These are phyloP conservation scores for Gossypium schwendimanii DNA, from an alignment of 441 rosid species.

Conservation along the genomic window DNA sequence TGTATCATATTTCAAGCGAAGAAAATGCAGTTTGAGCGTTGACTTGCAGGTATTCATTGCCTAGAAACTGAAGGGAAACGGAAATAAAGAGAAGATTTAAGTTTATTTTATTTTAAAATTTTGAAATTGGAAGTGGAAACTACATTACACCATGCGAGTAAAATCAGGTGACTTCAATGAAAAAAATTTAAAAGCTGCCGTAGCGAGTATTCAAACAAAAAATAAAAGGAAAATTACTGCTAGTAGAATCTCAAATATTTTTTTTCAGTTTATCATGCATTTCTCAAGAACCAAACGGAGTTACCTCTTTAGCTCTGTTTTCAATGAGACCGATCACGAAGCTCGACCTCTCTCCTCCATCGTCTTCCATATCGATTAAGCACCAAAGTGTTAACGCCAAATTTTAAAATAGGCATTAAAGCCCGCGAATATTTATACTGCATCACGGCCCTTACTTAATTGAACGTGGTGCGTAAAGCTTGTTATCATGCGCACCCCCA, in stretches of 20 bases:
- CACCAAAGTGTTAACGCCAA: not conserved
- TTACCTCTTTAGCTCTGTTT: slow-evolving; percentile 98
- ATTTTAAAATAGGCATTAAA: slow-evolving; percentile 16
- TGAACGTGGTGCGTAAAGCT: not conserved
- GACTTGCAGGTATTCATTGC: not conserved
- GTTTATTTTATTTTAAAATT: not conserved
- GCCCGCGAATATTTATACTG: slow-evolving; percentile 2
- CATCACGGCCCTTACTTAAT: not conserved
- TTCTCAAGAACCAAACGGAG: slow-evolving; percentile 21
- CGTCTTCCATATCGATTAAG: slow-evolving; percentile 68
- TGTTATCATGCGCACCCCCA: slow-evolving; percentile 14
- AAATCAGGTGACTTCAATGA: not conserved
- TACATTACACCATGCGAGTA: not conserved
- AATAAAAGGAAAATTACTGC: not conserved
- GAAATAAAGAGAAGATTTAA: not conserved
- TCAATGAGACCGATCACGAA: slow-evolving; percentile 76
- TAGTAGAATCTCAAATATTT: not conserved
- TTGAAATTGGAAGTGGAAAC: not conserved
- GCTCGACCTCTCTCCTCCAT: slow-evolving; percentile 76
- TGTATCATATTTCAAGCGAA: not conserved
- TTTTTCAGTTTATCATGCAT: slow-evolving; percentile 10
- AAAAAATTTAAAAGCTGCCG: not conserved
- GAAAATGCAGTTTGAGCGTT: not conserved
- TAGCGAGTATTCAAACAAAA: not conserved
- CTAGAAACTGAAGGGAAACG: not conserved